Base-by-base conservation (phyloP, 2,329 filamentous ascomycete species). In the Aspergillus jensenii region DNA sequence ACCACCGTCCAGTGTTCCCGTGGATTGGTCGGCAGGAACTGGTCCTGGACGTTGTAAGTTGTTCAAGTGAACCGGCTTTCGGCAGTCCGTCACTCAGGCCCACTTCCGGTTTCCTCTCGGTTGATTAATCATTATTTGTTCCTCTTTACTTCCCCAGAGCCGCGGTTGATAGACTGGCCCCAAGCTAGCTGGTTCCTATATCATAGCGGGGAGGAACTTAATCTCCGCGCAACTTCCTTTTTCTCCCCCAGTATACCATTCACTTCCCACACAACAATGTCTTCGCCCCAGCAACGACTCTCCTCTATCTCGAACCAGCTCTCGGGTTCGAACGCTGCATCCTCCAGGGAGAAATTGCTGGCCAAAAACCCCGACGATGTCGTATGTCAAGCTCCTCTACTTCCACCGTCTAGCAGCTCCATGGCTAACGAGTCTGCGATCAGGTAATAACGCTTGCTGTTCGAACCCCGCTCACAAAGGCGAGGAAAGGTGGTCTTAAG, bases 221-320 rank as follows among this genome's bases (percentile, higher is more conserved):
- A 17, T 33, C 25, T 33, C 46, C 41, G 43, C 44, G 25, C 33
- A n/a, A 31, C 7, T 48, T 54, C 55, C 45, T 19, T 53, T 53
- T n/a, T 12, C 49, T 31, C 14, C 33, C 52, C 40, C 40, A 46
- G 19, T 46, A 48, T 17, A 12, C 25, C 14, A 25, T 55, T 43
- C 33, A 49, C 9, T 44, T 37, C n/a, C 12, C 6, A 8, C 6
- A 17, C 39, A 35, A 59, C 17, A 33, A 76, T 76, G 73, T 75
- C 76, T 68, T 67, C 74, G 52, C 55, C 72, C 54, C 71, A 76
- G 47, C 72, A 74, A 62, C 71, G 76, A 21, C 63, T 74, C 54
- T 76, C 68, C 35, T 76, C 76, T 12, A 76, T 79, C 60, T 65
- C 76, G 17, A 71, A 69, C 57, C 77, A 79, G 60, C 57, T 79